Evolutionary conservation across 495 filamentous ascomycete genomes (phyloP), one percentile per base, ranked within the genome.

Genomic region (Trichoderma asperelloides): DNA sequence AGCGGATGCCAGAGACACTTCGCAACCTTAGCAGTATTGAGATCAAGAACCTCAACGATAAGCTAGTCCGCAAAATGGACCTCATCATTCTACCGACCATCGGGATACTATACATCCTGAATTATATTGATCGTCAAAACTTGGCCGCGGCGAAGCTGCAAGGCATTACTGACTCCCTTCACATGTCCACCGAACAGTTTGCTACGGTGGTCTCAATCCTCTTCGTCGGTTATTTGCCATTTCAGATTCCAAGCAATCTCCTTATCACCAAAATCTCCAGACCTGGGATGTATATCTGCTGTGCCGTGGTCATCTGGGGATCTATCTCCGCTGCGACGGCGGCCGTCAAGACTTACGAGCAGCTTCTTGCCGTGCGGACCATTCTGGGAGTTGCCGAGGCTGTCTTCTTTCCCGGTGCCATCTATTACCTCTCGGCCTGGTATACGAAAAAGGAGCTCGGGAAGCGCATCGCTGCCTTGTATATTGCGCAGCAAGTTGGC

Each of bases 361-460:
- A 93, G 28, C 80, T 98, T 33, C 82, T 97, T 66, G 81, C 88
- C 2, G 91, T 91, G 2, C 86, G 91, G 13, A 97, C 96, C 81
- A 91, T 97, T 72, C 79, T 97, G 15, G 93, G 93, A 16, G 65
- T 96, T 5, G 92, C 92, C 67, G 93, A 97, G 77, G 86, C 90
- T 0, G 93, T 90, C 75, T 92, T 94, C 88, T 96, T 96, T 72
- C 91, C 92, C 1, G 91, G 89, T 70, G 71, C 47, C 15, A 49
- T 65, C 40, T 1, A 60, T 39, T 51, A 67, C 11, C 37, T 65
- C 30, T 84, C 86, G 37, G 92, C 91, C 88, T 72, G 69, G 67
- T 72, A 70, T 41, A 69, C 65, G 7, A 65, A 64, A 30, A 57
- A 30, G 11, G 70, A 71, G 33, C 62, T 71, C n/a, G 62, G 62